These are phyloP conservation scores for Backusella mclennaniae DNA, from an alignment of 192 early-diverging fungal species.

Conservation along the genomic window DNA sequence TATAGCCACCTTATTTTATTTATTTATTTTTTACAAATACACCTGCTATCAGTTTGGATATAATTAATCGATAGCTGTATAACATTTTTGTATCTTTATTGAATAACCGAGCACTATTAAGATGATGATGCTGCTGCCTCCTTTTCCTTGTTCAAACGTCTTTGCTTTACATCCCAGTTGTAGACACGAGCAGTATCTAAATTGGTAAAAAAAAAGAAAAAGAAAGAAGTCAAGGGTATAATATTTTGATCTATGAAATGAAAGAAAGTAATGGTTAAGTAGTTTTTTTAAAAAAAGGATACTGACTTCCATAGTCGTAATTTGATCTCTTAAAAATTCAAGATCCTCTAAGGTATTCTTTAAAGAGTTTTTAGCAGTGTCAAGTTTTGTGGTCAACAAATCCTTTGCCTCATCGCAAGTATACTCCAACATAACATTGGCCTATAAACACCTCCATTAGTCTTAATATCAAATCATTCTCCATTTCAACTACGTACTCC, in stretches of 20 bases:
- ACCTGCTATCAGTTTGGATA: neutral
- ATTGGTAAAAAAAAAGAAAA: constrained; percentile 14
- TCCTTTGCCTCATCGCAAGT: constrained; percentile 81
- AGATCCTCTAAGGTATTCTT: constrained; percentile 85
- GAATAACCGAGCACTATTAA: constrained; percentile 13
- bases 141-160: constrained; percentile 53
- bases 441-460: constrained; percentile 44
- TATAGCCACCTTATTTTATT: neutral
- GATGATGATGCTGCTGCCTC: constrained; percentile 13
- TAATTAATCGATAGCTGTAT: neutral
- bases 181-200: constrained; percentile 90
- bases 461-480: neutral
- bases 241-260: neutral
- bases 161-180: constrained; percentile 95
- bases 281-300: constrained; percentile 38
- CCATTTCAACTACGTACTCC: constrained; percentile 60
- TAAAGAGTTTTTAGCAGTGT: constrained; percentile 68
- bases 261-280: neutral
- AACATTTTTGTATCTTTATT: constrained; percentile 1
- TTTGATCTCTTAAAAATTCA: constrained; percentile 92
- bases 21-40: neutral
- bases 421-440: constrained; percentile 99
- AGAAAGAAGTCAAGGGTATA: constrained; percentile 23
- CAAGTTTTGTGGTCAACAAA: constrained; percentile 75
- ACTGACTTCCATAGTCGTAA: constrained; percentile 99